Conservation (phyloP, 345 rosid genomes). For the Cardamine chenopodiifolia region DNA sequence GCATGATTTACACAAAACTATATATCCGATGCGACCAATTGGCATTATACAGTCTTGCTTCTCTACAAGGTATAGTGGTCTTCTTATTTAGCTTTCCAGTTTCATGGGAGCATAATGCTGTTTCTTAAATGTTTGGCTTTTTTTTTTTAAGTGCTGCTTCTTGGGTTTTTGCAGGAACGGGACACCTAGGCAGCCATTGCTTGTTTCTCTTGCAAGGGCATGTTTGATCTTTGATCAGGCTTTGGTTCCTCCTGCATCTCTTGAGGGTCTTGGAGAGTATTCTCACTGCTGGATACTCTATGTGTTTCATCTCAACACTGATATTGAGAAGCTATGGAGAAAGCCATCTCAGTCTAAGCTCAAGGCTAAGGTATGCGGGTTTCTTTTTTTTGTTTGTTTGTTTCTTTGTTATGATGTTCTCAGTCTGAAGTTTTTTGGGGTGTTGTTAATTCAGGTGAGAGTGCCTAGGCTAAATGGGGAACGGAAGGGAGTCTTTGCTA, state of each 20-base stretch:
- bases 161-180: slow-evolving; percentile 63
- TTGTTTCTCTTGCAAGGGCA: slow-evolving; percentile 88
- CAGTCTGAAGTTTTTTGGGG: slow-evolving; percentile 33
- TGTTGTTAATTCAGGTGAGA: slow-evolving; percentile 64
- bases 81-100: background rate
- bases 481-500: slow-evolving; percentile 85
- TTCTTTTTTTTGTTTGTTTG: background rate
- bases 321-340: slow-evolving; percentile 92
- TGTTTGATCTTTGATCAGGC: slow-evolving; percentile 64
- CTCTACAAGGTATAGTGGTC: slow-evolving; percentile 52
- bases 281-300: slow-evolving; percentile 94
- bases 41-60: slow-evolving; percentile 83
- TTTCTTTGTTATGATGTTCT: slow-evolving; percentile 22
- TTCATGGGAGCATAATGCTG: background rate
- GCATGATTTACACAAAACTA: slow-evolving; percentile 45
- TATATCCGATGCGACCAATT: slow-evolving; percentile 79
- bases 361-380: slow-evolving; percentile 71
- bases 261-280: slow-evolving; percentile 85
- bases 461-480: slow-evolving; percentile 89
- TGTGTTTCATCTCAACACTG: slow-evolving; percentile 91
- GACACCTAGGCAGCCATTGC: slow-evolving; percentile 89
- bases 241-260: slow-evolving; percentile 90
- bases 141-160: background rate
- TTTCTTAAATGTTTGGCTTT: slow-evolving; percentile 17
- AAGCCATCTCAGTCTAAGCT: slow-evolving; percentile 83